Percentiles rank a stretch among this genome's conserved stretches.
phyloP scores from a whole-genome alignment of 495 filamentous ascomycete species.

The Penicillium canescens region DNA sequence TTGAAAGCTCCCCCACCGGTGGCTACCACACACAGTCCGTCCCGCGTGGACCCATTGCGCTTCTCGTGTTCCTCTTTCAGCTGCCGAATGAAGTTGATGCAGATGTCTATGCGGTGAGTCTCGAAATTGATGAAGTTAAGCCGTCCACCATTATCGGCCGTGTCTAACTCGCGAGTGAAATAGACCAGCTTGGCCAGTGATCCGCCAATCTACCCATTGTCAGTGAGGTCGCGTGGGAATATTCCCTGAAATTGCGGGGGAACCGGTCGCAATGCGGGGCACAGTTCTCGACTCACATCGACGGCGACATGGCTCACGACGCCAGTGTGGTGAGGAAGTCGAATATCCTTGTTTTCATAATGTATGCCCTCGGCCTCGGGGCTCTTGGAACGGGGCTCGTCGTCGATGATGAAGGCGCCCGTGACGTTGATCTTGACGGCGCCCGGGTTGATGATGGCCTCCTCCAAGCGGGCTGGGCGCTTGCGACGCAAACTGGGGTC shows the following conservation, averaged over 20 bases:
- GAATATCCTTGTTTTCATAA: conserved; percentile 86
- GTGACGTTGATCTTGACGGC: conserved; percentile 90
- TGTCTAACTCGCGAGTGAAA: conserved; percentile 83
- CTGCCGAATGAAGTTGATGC: conserved; percentile 82
- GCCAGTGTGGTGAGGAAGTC: conserved; percentile 90
- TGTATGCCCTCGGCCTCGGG: conserved; percentile 59
- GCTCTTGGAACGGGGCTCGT: conserved; percentile 58
- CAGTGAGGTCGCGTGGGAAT: conserved; percentile 17
- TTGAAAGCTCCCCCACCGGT: conserved; percentile 96
- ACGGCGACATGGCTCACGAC: conserved; percentile 95
- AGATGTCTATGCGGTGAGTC: conserved; percentile 87
- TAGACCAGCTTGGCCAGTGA: conserved; percentile 95
- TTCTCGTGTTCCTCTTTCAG: conserved; percentile 76
- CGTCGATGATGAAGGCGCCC: conserved; percentile 93
- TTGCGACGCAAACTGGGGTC: conserved; percentile 22
- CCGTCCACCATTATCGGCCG: conserved; percentile 79
- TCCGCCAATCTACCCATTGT: conserved; percentile 77
- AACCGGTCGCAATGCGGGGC: conserved; percentile 30
- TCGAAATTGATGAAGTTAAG: conserved; percentile 95
- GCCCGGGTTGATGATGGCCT: conserved; percentile 79
- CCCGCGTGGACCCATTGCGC: conserved; percentile 63
- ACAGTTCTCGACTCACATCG: conserved; percentile 65
- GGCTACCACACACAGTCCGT: conserved; percentile 83
- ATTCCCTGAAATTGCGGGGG: conserved; percentile 34
- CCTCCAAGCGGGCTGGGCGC: conserved; percentile 49